A percentile compares a stretch with the other conserved stretches of the same genome.
Conservation (phyloP, 192 early-diverging fungal species). For the Entomortierella chlamydospora region DNA sequence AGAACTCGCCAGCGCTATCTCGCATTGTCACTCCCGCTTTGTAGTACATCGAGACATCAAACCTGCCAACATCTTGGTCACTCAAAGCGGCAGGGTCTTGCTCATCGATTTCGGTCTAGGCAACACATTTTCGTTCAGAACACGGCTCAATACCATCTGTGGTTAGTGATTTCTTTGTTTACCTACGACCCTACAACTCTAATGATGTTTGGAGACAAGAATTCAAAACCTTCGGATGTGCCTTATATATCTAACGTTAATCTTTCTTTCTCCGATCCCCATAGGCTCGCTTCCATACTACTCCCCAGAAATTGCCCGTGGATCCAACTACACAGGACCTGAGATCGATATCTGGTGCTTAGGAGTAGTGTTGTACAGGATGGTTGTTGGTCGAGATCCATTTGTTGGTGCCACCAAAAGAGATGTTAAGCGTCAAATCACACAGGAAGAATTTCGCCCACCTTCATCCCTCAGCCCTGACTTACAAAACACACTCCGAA, state of each 20-base stretch:
- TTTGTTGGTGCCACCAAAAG: slow-evolving; percentile 63
- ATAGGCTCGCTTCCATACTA: slow-evolving; percentile 87
- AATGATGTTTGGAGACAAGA: background rate
- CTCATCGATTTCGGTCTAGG: slow-evolving; percentile 95
- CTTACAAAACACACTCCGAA: slow-evolving; percentile 57
- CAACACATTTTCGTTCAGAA: slow-evolving; percentile 77
- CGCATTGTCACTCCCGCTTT: slow-evolving; percentile 77
- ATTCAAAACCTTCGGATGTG: background rate
- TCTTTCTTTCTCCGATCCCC: slow-evolving; percentile 16
- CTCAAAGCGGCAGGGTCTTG: slow-evolving; percentile 76
- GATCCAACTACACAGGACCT: slow-evolving; percentile 90
- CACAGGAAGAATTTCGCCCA: slow-evolving; percentile 51
- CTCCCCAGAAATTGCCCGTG: slow-evolving; percentile 91
- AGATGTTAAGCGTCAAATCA: slow-evolving; percentile 63
- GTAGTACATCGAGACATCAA: slow-evolving; percentile 91
- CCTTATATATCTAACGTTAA: background rate
- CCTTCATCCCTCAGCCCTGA: slow-evolving; percentile 55
- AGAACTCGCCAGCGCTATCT: slow-evolving; percentile 83
- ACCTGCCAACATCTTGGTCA: slow-evolving; percentile 86
- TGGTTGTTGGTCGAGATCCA: slow-evolving; percentile 70
- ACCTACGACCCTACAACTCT: background rate
- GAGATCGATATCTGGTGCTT: slow-evolving; percentile 98
- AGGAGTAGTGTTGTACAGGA: slow-evolving; percentile 90
- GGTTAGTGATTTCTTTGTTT: slow-evolving; percentile 59
- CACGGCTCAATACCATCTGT: slow-evolving; percentile 86